A percentile compares a stretch with the other conserved stretches of the same genome.
Evolutionary conservation across 208 protist genomes (phyloP).

Genomic region (Trypanosoma platydactyli): DNA sequence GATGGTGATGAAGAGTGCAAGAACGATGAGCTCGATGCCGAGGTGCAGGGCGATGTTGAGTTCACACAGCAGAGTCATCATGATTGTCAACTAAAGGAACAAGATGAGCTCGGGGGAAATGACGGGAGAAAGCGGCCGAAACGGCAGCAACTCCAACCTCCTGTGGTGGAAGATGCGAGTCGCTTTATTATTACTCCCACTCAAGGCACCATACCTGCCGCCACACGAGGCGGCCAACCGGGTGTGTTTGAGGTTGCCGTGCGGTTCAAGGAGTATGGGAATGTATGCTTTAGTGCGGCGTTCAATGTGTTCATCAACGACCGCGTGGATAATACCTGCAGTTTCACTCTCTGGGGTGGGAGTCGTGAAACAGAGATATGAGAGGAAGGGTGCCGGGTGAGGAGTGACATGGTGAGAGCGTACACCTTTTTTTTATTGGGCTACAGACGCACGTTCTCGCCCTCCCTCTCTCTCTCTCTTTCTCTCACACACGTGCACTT

Average conservation of each 20-base stretch:
- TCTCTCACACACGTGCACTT: background rate
- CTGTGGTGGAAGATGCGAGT: conserved; percentile 37
- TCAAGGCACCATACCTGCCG: conserved; percentile 56
- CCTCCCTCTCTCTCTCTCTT: background rate
- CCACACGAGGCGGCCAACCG: conserved; percentile 68
- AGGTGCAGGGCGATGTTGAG: background rate
- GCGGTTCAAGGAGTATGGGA: conserved; percentile 61
- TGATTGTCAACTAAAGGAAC: background rate
- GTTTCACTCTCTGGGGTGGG: conserved; percentile 65
- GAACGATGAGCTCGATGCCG: background rate
- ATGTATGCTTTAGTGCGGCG: conserved; percentile 68
- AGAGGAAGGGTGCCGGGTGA: background rate
- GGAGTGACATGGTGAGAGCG: background rate
- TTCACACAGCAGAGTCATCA: background rate
- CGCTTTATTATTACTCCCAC: conserved; percentile 53
- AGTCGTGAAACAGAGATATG: conserved; percentile 83
- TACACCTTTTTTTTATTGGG: background rate
- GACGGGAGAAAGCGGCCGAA: background rate
- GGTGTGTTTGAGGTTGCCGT: conserved; percentile 45
- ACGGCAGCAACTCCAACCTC: conserved; percentile 6
- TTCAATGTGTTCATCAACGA: conserved; percentile 61
- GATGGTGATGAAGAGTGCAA: background rate
- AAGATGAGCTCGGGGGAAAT: background rate
- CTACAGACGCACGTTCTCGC: too few relatives aligned
- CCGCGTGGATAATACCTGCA: conserved; percentile 27